Conservation (phyloP, 164 flowering plant species). For the Liquidambar formosana region DNA sequence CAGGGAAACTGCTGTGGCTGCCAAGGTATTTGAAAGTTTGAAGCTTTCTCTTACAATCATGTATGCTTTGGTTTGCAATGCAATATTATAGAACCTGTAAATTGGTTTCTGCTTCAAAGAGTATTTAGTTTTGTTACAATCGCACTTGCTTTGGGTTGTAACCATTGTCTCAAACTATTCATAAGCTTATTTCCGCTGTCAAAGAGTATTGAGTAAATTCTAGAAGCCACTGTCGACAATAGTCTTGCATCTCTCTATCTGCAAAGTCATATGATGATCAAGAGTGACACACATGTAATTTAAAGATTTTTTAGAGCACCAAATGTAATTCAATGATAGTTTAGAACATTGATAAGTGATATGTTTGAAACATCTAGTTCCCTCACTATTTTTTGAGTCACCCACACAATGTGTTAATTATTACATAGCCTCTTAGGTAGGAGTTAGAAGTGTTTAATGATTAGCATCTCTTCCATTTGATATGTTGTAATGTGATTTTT, state of each 20-base stretch:
- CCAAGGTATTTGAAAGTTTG: conserved; percentile 52
- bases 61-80: not conserved
- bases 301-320: no score
- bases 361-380: not conserved
- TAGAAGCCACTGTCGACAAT: not conserved
- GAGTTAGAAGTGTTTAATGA: not conserved
- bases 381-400: not conserved
- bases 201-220: not conserved
- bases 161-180: no score
- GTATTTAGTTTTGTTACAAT: no score
- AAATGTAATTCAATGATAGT: no score
- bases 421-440: not conserved
- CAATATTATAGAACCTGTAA: no score
- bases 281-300: no score
- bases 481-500: not conserved
- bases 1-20: conserved; percentile 87
- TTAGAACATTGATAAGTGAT: no score
- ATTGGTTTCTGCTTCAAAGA: no score
- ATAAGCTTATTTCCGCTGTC: not conserved
- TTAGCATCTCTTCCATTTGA: not conserved
- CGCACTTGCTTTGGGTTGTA: no score
- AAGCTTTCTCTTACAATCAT: not conserved
- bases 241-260: not conserved
- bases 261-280: no score
- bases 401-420: not conserved